Base-by-base conservation (phyloP, 225 moss, liverwort and hornwort species). In the Lunularia cruciata region DNA sequence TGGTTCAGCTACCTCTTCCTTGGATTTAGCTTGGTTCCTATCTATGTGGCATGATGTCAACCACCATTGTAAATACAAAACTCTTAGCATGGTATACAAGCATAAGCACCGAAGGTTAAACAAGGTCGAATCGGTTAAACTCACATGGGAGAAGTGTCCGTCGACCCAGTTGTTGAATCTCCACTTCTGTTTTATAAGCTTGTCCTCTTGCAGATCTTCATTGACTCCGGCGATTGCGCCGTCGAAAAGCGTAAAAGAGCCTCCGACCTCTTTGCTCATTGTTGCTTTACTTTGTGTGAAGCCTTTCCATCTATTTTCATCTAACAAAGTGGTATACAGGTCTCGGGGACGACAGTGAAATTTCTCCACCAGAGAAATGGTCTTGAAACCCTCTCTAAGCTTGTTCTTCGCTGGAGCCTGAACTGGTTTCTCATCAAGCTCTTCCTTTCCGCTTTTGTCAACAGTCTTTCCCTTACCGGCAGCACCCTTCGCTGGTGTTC, bases 161-260 rank as follows among this genome's bases (percentile, higher is more conserved):
- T 98, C 98, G 0, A 75, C 72, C 98, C 98, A 98, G 69, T 82
- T 98, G 39, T 68, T 86, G 69, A 93, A 98, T 73, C 98, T 88
- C 98, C 98, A 98, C 47, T 85, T 93, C 79, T 93, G 93, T 61
- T 86, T 81, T 40, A 98, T 98, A n/a, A 91, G 88, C 74, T 91
- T 88, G 75, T 93, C 85, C 84, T 84, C 91, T 76, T 93, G 75
- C 13, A 98, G 78, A 56, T 98, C 85, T 67, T 81, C 71, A 60
- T 89, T 89, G 39, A 88, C 66, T 62, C 98, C 98, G 8, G 93
- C 83, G 26, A 98, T 89, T 3, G 98, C 94, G 30, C 98, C 98
- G 76, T 93, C 93, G 49, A 98, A 98, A 27, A 98, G 73, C 10
- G 90, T 83, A 73, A 98, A 98, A 31, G 85, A 63, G 8, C 93